These are phyloP conservation scores for Senna siamea DNA, from an alignment of 306 rosid species.

Conservation along the genomic window DNA sequence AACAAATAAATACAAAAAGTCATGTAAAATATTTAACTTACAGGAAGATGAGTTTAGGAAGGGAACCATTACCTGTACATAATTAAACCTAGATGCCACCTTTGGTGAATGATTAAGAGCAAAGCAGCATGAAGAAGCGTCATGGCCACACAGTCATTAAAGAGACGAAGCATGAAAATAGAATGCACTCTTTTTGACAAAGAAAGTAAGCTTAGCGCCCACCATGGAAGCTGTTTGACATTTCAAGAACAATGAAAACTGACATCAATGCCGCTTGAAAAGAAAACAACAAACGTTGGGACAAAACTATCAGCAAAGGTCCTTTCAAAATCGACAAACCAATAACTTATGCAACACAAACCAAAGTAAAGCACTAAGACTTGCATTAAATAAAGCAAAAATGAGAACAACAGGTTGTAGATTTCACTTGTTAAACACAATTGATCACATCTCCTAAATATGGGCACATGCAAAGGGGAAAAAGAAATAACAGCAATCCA, in stretches of 20 bases:
- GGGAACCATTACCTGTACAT: slow-evolving; percentile 69
- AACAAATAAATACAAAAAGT: slow-evolving; percentile 40
- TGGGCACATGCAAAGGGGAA: not conserved
- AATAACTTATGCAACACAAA: not conserved
- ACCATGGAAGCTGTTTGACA: slow-evolving; percentile 75
- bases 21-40: slow-evolving; percentile 31
- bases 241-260: slow-evolving; percentile 26
- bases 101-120: slow-evolving; percentile 61
- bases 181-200: slow-evolving; percentile 93
- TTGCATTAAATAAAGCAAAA: not conserved
- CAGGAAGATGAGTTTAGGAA: not conserved
- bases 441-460: not conserved
- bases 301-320: not conserved
- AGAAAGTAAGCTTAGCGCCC: slow-evolving; percentile 84
- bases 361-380: not conserved
- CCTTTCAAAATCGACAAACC: not conserved
- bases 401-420: not conserved
- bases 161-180: slow-evolving; percentile 89
- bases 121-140: slow-evolving; percentile 76
- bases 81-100: slow-evolving; percentile 90
- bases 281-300: not conserved
- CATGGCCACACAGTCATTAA: slow-evolving; percentile 88
- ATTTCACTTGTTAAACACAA: not conserved
- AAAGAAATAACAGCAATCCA: not conserved
- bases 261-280: slow-evolving; percentile 13